Conservation (phyloP, 257 asterid genomes). For the Solanum neorickii region DNA sequence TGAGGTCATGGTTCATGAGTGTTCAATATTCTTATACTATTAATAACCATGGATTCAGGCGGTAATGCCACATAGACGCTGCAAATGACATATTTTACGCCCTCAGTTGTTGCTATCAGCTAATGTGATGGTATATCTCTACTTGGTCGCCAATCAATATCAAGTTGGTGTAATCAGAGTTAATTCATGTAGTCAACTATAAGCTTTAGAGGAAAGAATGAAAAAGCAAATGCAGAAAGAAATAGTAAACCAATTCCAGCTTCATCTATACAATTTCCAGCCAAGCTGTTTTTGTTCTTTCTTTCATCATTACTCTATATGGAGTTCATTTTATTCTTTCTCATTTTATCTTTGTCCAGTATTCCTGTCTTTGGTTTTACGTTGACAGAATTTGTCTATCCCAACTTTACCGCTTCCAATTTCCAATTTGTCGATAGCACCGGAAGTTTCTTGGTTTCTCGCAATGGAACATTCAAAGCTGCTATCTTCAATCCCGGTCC, state of each 20-base stretch:
- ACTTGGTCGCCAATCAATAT: constrained; percentile 17
- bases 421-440: constrained; percentile 14
- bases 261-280: not conserved
- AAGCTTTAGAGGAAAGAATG: not conserved
- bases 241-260: constrained; percentile 8
- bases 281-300: constrained; percentile 4
- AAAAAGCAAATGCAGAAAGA: constrained; percentile 10
- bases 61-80: constrained; percentile 5
- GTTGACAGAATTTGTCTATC: constrained; percentile 29
- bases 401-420: constrained; percentile 44
- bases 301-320: constrained; percentile 3
- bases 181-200: not conserved
- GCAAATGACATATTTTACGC: not conserved
- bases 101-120: constrained; percentile 10
- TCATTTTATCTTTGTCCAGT: not conserved
- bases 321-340: constrained; percentile 12
- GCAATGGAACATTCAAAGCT: constrained; percentile 45
- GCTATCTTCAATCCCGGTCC: constrained; percentile 36
- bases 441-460: constrained; percentile 50
- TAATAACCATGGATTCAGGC: not conserved
- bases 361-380: constrained; percentile 2
- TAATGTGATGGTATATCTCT: not conserved
- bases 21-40: constrained; percentile 3
- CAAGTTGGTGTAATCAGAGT: not conserved
- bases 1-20: constrained; percentile 11